Evolutionary conservation across 441 rosid genomes (phyloP).

Genomic region (Adansonia grandidieri): DNA sequence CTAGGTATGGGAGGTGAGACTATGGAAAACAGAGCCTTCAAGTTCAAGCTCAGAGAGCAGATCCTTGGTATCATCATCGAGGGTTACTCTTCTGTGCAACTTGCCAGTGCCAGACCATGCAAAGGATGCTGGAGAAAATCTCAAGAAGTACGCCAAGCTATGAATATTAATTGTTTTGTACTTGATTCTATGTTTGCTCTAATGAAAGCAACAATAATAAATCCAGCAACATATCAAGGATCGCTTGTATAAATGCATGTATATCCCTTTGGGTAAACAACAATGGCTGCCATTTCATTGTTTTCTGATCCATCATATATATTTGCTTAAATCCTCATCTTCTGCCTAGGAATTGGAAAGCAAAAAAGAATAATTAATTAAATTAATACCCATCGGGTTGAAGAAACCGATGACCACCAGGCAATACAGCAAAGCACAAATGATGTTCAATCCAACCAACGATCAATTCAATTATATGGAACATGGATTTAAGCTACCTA

Average conservation of each 20-base stretch:
- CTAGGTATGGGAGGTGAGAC: conserved; percentile 71
- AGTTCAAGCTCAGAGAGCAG: conserved; percentile 40
- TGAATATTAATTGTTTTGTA: not conserved
- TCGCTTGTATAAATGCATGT: not conserved
- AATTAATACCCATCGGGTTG: not conserved
- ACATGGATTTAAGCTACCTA: not conserved
- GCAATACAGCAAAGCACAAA: not conserved
- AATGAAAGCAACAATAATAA: conserved; percentile 2
- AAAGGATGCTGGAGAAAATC: conserved; percentile 48
- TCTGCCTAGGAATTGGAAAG: not conserved
- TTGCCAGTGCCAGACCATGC: conserved; percentile 61
- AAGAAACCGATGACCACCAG: not conserved
- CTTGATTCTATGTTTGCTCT: not conserved
- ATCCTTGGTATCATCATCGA: conserved; percentile 49
- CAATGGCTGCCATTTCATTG: not conserved
- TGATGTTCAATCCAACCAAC: not conserved
- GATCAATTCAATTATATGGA: not conserved
- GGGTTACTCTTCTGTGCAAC: conserved; percentile 61
- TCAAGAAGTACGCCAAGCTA: conserved; percentile 46
- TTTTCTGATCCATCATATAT: not conserved
- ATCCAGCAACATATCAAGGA: not conserved
- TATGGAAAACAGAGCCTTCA: conserved; percentile 52
- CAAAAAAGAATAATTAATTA: not conserved
- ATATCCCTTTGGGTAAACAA: not conserved
- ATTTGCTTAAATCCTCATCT: not conserved